phyloP scores from a whole-genome alignment of 1,284 basidiomycete genomes.

The Erythrobasidium hasegawianum region DNA sequence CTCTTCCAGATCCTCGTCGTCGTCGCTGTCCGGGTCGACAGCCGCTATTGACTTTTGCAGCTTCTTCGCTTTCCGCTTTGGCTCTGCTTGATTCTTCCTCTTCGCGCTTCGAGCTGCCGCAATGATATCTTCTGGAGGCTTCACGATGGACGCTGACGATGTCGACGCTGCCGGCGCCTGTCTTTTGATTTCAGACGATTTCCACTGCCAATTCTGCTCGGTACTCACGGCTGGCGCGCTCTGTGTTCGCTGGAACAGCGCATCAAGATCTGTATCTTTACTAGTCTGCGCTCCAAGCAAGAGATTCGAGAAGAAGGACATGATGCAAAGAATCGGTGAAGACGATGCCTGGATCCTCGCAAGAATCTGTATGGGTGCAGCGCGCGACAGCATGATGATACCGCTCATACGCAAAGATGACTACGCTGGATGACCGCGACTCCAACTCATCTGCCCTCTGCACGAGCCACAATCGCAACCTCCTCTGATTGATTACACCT shows the following conservation, averaged over 20 bases:
- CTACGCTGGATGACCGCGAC: too few species aligned
- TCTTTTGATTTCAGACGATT: not conserved
- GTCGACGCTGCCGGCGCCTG: not conserved
- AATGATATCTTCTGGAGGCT: slow-evolving; percentile 7
- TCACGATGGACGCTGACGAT: not conserved
- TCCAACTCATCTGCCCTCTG: too few species aligned
- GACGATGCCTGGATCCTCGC: too few species aligned
- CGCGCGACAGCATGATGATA: too few species aligned
- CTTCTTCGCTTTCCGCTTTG: not conserved
- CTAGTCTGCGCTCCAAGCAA: not conserved
- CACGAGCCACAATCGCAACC: too few species aligned
- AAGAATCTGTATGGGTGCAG: too few species aligned
- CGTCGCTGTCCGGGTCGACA: slow-evolving; percentile 19
- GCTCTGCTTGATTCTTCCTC: not conserved
- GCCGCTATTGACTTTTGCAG: slow-evolving; percentile 14
- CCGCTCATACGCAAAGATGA: too few species aligned
- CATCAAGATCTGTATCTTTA: slow-evolving; percentile 12
- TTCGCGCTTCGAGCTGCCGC: slow-evolving; percentile 5
- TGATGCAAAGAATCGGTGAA: too few species aligned
- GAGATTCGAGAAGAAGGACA: slow-evolving; percentile 2
- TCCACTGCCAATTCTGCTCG: not conserved
- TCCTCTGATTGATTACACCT: too few species aligned
- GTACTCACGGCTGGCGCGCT: not conserved
- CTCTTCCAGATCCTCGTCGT: slow-evolving; percentile 38
- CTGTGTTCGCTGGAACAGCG: slow-evolving; percentile 4